phyloP scores from a whole-genome alignment of 2,329 filamentous ascomycete genomes.

The Madurella mycetomatis region DNA sequence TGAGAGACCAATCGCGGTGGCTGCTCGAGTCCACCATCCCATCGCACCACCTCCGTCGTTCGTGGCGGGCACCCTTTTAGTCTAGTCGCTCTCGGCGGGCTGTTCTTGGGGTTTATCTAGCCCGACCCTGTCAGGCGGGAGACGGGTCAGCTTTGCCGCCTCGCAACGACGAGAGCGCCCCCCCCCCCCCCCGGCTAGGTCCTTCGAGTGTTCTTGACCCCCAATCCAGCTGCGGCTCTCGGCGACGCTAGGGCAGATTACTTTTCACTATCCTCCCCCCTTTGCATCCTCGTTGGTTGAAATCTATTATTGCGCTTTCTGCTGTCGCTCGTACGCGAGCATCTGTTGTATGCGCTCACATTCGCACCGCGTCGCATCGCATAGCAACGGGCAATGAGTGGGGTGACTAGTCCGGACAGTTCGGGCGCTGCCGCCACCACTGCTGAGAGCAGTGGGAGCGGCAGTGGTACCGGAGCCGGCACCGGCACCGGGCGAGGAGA shows the following conservation, averaged over 20 bases:
- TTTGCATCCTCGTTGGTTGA: background rate
- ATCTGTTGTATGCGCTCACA: background rate
- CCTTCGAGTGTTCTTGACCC: background rate
- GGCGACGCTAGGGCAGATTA: background rate
- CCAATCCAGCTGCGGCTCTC: background rate
- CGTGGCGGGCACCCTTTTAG: background rate
- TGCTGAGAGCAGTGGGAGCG: background rate
- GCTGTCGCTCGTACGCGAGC: background rate
- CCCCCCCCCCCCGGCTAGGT: too few relatives aligned
- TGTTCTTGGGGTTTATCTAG: background rate
- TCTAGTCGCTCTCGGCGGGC: background rate
- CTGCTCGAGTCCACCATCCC: conserved; percentile 5
- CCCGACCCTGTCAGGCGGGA: background rate
- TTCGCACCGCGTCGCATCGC: conserved; percentile 2
- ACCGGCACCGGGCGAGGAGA: conserved; percentile 1
- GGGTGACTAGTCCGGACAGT: conserved; percentile 4
- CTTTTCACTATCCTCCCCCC: background rate
- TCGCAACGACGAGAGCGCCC: background rate
- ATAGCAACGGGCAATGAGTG: conserved; percentile 6
- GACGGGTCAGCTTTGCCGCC: background rate
- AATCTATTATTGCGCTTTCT: background rate
- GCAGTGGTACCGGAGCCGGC: background rate
- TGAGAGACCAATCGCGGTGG: conserved; percentile 10
- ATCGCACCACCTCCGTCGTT: background rate
- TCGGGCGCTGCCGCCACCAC: background rate